Percentiles rank a stretch among this genome's conserved stretches.
These are phyloP conservation scores for Jacaranda copaia DNA, from an alignment of 257 asterid genomes.

Conservation along the genomic window DNA sequence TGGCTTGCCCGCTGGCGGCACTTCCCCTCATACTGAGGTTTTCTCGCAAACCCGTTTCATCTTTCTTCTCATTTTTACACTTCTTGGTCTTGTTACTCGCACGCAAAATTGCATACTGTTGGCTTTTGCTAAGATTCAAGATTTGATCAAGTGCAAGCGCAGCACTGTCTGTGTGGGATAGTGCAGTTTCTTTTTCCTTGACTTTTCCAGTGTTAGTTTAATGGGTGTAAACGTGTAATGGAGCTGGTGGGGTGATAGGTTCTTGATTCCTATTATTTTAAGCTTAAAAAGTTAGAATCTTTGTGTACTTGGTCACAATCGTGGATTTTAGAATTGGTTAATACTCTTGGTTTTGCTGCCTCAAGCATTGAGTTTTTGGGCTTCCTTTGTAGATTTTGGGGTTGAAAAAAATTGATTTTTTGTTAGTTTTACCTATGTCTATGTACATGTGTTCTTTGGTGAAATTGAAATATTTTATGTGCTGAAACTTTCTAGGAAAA, in stretches of 20 bases:
- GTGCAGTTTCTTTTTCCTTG: background rate
- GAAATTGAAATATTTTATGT: too few species aligned
- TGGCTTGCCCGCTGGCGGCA: constrained; percentile 79
- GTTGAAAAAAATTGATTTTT: too few species aligned
- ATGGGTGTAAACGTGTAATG: background rate
- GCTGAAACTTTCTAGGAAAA: background rate
- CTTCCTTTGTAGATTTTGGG: background rate
- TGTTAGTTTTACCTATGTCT: too few species aligned
- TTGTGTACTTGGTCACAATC: background rate
- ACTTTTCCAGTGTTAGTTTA: background rate
- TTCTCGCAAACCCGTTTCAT: background rate
- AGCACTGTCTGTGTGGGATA: background rate
- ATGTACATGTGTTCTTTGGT: too few species aligned
- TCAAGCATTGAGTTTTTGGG: background rate
- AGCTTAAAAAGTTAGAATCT: background rate
- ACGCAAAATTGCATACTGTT: background rate
- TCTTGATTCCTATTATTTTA: background rate
- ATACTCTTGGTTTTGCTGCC: background rate
- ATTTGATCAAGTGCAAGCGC: background rate
- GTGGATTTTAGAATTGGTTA: background rate
- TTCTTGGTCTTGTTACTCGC: background rate
- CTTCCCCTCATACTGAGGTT: constrained; percentile 77
- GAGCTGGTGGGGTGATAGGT: background rate
- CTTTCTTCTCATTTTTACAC: background rate
- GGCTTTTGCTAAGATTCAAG: background rate